phyloP scores from a whole-genome alignment of 2,329 filamentous ascomycete genomes.

The Seiridium cupressi region DNA sequence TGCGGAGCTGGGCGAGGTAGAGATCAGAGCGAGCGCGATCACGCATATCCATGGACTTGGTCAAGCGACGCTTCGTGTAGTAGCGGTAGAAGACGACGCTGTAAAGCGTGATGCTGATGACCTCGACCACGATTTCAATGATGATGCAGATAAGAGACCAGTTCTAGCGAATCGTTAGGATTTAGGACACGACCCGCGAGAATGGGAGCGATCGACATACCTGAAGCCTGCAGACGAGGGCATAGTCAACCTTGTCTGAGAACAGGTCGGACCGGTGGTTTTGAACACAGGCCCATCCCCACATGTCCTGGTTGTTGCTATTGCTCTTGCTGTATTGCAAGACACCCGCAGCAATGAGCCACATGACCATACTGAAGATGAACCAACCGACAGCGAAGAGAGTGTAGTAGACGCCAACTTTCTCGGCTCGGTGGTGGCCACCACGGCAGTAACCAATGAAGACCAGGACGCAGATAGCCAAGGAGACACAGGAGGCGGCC shows the following conservation, averaged over 20 bases:
- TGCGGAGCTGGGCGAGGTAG: slow-evolving; percentile 81
- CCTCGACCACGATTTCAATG: slow-evolving; percentile 92
- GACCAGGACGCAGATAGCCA: slow-evolving; percentile 74
- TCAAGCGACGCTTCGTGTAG: slow-evolving; percentile 92
- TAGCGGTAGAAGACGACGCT: slow-evolving; percentile 95
- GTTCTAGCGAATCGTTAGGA: slow-evolving; percentile 55
- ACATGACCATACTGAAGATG: slow-evolving; percentile 88
- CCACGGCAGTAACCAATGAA: slow-evolving; percentile 86
- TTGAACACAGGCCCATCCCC: slow-evolving; percentile 96
- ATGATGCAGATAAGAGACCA: slow-evolving; percentile 96
- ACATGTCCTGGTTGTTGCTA: slow-evolving; percentile 81
- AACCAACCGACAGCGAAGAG: slow-evolving; percentile 93
- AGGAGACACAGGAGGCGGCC: slow-evolving; percentile 74
- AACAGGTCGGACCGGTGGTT: slow-evolving; percentile 81
- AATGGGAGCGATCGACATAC: slow-evolving; percentile 40
- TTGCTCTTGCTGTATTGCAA: slow-evolving; percentile 76
- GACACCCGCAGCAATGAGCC: slow-evolving; percentile 81
- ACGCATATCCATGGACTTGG: slow-evolving; percentile 94
- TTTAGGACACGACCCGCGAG: not conserved
- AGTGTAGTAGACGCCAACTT: slow-evolving; percentile 92
- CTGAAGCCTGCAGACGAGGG: slow-evolving; percentile 85
- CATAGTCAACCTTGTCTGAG: slow-evolving; percentile 78
- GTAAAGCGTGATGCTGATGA: slow-evolving; percentile 90
- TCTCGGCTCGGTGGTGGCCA: slow-evolving; percentile 85
- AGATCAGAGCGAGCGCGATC: slow-evolving; percentile 93